Evolutionary conservation across 768 basidiomycete genomes (phyloP).

Genomic region (Suillus weaverae): DNA sequence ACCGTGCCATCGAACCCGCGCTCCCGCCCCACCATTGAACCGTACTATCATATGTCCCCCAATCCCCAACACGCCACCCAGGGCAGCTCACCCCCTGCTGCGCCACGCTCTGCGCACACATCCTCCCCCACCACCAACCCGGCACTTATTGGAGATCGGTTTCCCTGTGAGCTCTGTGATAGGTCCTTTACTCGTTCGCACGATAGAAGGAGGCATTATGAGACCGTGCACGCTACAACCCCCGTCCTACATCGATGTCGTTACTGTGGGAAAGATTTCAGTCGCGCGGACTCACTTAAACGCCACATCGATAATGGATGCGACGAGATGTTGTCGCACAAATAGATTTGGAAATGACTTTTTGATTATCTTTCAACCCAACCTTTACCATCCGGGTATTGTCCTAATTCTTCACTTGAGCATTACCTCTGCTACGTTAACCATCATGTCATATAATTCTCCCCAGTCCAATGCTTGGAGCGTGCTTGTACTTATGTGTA

Average conservation of each 20-base stretch:
- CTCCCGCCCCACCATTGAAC: slow-evolving; percentile 33
- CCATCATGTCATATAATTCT: slow-evolving; percentile 5
- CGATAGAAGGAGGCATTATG: slow-evolving; percentile 80
- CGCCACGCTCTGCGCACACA: slow-evolving; percentile 17
- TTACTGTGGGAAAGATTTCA: slow-evolving; percentile 76
- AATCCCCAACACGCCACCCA: slow-evolving; percentile 34
- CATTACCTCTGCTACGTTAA: slow-evolving; percentile 2
- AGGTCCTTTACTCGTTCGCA: slow-evolving; percentile 80
- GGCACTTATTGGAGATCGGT: slow-evolving; percentile 54
- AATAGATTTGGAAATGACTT: slow-evolving; percentile 23
- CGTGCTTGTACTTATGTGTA: slow-evolving; percentile 15
- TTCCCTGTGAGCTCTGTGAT: slow-evolving; percentile 70
- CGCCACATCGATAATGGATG: slow-evolving; percentile 82
- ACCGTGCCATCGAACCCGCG: slow-evolving; percentile 28
- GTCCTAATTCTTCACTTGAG: not conserved
- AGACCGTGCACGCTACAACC: slow-evolving; percentile 68
- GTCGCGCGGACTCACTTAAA: slow-evolving; percentile 77
- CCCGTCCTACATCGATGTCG: slow-evolving; percentile 70
- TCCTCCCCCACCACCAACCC: slow-evolving; percentile 24
- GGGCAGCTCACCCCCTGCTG: not conserved
- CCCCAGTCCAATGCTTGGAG: not conserved
- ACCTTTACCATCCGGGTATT: slow-evolving; percentile 1
- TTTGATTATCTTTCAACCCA: slow-evolving; percentile 5
- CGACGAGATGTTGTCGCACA: slow-evolving; percentile 53
- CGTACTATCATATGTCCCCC: slow-evolving; percentile 43